Evolutionary conservation across 345 rosid genomes (phyloP).

Genomic region (Citrus unshiu): DNA sequence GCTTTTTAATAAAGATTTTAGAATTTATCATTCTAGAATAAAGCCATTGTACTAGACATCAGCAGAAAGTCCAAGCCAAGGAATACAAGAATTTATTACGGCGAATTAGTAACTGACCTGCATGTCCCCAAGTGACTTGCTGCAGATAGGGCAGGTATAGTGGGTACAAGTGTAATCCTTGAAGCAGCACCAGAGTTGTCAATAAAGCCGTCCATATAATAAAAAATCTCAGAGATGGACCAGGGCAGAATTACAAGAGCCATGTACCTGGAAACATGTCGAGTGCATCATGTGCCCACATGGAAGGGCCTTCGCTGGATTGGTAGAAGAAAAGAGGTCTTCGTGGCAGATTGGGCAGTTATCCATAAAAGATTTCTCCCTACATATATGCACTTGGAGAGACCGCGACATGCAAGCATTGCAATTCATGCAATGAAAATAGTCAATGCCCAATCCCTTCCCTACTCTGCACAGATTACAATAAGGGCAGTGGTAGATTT

Average conservation of each 20-base stretch:
- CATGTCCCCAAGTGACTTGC: constrained; percentile 95
- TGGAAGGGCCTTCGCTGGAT: constrained; percentile 70
- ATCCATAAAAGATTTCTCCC: constrained; percentile 70
- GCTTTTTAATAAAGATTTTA: not conserved
- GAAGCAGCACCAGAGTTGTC: constrained; percentile 27
- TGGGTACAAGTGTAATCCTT: constrained; percentile 73
- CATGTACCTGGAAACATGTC: constrained; percentile 64
- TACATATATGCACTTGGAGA: constrained; percentile 52
- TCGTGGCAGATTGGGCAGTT: constrained; percentile 88
- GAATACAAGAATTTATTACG: not conserved
- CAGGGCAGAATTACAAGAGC: constrained; percentile 3
- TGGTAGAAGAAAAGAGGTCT: constrained; percentile 60
- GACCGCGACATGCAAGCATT: constrained; percentile 74
- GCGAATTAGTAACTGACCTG: constrained; percentile 45
- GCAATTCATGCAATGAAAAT: constrained; percentile 90
- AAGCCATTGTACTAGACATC: not conserved
- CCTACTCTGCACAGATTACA: constrained; percentile 88
- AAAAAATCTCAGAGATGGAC: not conserved
- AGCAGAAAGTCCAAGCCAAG: not conserved
- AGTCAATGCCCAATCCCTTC: constrained; percentile 75
- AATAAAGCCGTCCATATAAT: constrained; percentile 1
- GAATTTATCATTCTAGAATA: not conserved
- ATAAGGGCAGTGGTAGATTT: constrained; percentile 86
- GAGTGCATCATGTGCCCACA: constrained; percentile 96
- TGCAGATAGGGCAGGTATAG: constrained; percentile 82